Evolutionary conservation across 148 eudicot species (phyloP), one percentile per base, ranked within the genome.

Genomic region (Chenopodium quinoa): DNA sequence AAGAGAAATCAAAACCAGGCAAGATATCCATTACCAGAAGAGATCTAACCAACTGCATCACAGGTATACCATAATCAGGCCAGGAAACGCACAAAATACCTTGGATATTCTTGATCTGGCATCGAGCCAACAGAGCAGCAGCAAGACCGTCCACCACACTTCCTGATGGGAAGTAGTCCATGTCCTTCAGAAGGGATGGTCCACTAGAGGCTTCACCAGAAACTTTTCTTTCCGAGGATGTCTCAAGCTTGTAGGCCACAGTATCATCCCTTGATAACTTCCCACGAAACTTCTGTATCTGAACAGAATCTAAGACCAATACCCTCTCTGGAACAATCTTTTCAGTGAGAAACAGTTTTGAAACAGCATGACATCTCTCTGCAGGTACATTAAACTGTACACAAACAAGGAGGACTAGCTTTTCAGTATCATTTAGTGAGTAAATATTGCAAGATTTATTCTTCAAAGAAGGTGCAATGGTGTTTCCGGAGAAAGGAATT

Each of bases 141-240:
- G 86, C 89, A 77, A 96, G 78, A 29, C 97, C 93, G 81, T 95
- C 99, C 34, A 94, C 88, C 62, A 92, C 82, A 78, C 99, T 96
- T 80, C 98, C 99, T 11, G 98, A 92, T 64, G 97, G 99, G 20
- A 89, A 90, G 80, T 94, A 94, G 60, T 88, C 86, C n/a, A 89
- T 67, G 76, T 84, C 88, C 81, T 78, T 90, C 32, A 95, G 56
- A 56, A 94, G 81, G 16, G 82, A 79, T 5, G 84, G 79, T 62
- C 76, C 83, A 58, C 52, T 80, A 70, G 47, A 9, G 56, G 63
- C 79, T 78, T 85, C 79, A 46, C 54, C 81, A 20, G 31, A 44
- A 23, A 67, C 69, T 58, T 88, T 86, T 80, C 89, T 89, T 85
- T 82, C 86, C n/a, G 75, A 54, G 46, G 93, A 86, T 20, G 98